Conservation (phyloP, 805 yeast species). For the Saturnispora serradocipensis region DNA sequence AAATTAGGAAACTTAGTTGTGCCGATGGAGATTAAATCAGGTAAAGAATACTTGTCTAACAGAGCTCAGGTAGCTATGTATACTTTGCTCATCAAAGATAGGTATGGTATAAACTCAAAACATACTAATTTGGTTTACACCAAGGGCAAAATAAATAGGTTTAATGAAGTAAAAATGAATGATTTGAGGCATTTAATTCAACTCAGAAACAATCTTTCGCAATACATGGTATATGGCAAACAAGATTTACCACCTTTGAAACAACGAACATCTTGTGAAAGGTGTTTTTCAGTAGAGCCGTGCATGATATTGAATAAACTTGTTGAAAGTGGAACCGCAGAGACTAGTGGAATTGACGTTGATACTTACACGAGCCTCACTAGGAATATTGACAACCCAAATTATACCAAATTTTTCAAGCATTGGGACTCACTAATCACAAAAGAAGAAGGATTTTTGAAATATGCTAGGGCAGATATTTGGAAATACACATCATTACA, state of each 20-base stretch:
- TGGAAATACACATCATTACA: constrained; percentile 54
- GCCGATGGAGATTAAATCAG: constrained; percentile 90
- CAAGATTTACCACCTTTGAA: constrained; percentile 46
- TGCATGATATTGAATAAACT: constrained; percentile 63
- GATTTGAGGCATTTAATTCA: constrained; percentile 65
- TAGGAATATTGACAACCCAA: constrained; percentile 30
- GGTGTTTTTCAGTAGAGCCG: constrained; percentile 44
- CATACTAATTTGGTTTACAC: constrained; percentile 70
- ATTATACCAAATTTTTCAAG: constrained; percentile 47
- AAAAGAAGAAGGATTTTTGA: constrained; percentile 58
- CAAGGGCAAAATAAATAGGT: constrained; percentile 38
- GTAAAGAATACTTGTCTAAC: constrained; percentile 57
- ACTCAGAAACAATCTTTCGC: constrained; percentile 62
- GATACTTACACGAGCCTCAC: constrained; percentile 43
- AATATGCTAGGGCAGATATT: constrained; percentile 48
- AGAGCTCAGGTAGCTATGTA: constrained; percentile 83
- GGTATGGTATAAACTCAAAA: constrained; percentile 61
- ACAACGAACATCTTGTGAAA: constrained; percentile 46
- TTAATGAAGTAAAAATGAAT: constrained; percentile 34
- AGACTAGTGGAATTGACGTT: constrained; percentile 41
- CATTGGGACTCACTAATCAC: constrained; percentile 70
- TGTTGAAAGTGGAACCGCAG: constrained; percentile 48
- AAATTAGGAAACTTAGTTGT: constrained; percentile 40
- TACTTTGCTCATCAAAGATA: constrained; percentile 66
- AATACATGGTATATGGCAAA: constrained; percentile 41